phyloP scores from a whole-genome alignment of 768 basidiomycete genomes.

The Calocera viscosa region DNA sequence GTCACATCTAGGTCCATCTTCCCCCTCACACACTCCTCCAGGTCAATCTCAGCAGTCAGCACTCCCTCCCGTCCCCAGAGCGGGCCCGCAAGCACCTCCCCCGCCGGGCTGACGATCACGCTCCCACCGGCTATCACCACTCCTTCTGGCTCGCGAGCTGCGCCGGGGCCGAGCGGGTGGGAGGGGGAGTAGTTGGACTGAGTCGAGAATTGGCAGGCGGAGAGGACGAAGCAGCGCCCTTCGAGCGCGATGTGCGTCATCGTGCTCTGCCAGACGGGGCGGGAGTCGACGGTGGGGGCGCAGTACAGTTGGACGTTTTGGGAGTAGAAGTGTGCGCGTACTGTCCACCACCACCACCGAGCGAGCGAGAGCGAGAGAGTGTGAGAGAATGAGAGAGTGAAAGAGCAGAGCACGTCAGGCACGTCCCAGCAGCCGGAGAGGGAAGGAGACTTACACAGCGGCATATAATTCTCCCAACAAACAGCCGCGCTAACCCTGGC shows the following conservation, averaged over 20 bases:
- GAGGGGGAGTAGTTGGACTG: conserved; percentile 40
- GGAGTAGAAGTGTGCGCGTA: conserved; percentile 48
- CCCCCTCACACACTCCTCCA: conserved; percentile 43
- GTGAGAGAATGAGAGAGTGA: too few species aligned
- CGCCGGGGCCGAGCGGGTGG: conserved; percentile 34
- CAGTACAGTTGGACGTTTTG: conserved; percentile 49
- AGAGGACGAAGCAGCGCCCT: conserved; percentile 56
- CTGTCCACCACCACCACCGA: conserved; percentile 22
- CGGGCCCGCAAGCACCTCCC: conserved; percentile 48
- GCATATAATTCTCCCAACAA: conserved; percentile 62
- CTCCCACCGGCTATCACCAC: conserved; percentile 52
- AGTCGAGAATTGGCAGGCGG: conserved; percentile 47
- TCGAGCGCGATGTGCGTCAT: conserved; percentile 56
- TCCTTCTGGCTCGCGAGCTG: conserved; percentile 34
- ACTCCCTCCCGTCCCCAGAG: conserved; percentile 41
- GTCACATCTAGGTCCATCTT: conserved; percentile 52
- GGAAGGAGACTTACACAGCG: conserved; percentile 36
- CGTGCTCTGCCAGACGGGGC: conserved; percentile 43
- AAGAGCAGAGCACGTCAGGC: too few species aligned
- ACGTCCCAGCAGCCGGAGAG: too few species aligned
- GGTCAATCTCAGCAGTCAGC: conserved; percentile 44
- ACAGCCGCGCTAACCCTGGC: neutral
- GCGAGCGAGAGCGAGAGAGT: too few species aligned
- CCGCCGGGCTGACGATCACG: conserved; percentile 47
- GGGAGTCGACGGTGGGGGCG: conserved; percentile 52